These are phyloP conservation scores for Arctium minus DNA, from an alignment of 129 eudicot genomes.

Conservation along the genomic window DNA sequence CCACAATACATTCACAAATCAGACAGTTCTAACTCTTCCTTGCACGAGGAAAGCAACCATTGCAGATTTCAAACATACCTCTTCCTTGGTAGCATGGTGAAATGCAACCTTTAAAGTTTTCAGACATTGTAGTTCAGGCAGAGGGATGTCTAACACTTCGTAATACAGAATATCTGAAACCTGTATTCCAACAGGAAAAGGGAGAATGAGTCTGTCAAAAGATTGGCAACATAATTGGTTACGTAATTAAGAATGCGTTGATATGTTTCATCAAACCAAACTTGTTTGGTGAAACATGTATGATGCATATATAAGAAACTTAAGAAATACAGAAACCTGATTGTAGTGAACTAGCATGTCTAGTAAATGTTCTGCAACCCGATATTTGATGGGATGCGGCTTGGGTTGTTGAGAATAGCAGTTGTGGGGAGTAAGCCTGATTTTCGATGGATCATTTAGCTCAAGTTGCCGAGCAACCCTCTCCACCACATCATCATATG, in stretches of 20 bases:
- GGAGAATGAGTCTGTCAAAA: not conserved
- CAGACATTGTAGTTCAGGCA: slow-evolving; percentile 86
- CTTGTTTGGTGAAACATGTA: not conserved
- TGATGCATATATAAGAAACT: not conserved
- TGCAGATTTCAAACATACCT: slow-evolving; percentile 37
- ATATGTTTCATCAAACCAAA: not conserved
- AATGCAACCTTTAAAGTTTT: slow-evolving; percentile 92
- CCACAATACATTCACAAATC: slow-evolving; percentile 8
- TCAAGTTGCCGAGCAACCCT: slow-evolving; percentile 69
- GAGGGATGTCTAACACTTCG: slow-evolving; percentile 93
- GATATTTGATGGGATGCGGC: slow-evolving; percentile 76
- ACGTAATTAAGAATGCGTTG: not conserved
- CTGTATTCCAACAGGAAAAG: slow-evolving; percentile 29
- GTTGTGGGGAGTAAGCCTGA: slow-evolving; percentile 94
- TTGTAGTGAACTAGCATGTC: slow-evolving; percentile 95
- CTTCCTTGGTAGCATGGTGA: slow-evolving; percentile 83
- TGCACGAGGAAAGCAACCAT: not conserved
- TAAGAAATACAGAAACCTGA: slow-evolving; percentile 50
- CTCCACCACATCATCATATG: slow-evolving; percentile 92
- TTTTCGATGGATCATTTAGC: slow-evolving; percentile 81
- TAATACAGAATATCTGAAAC: slow-evolving; percentile 85
- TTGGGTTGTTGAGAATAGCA: slow-evolving; percentile 97
- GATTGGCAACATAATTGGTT: not conserved
- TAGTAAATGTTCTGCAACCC: slow-evolving; percentile 71
- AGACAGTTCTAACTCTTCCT: not conserved